These are phyloP conservation scores for Lactifluus piperatus DNA, from an alignment of 768 basidiomycete genomes.

Conservation along the genomic window DNA sequence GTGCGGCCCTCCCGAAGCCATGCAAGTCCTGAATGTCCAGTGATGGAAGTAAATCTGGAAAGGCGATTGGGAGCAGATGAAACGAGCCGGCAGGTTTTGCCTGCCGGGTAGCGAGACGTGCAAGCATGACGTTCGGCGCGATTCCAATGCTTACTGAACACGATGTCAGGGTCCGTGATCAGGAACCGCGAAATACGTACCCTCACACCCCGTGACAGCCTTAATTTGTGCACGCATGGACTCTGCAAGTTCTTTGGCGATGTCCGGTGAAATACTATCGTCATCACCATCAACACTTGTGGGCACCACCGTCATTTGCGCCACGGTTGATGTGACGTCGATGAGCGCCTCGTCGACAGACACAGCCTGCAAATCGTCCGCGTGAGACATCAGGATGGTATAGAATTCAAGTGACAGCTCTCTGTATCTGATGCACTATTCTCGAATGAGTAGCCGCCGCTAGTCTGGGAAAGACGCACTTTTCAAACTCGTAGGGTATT, in stretches of 20 bases:
- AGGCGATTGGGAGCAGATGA: constrained; percentile 53
- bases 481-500: constrained; percentile 91
- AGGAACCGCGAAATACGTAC: constrained; percentile 32
- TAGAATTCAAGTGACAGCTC: constrained; percentile 82
- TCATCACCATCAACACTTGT: constrained; percentile 24
- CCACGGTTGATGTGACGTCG: constrained; percentile 65
- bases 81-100: constrained; percentile 90
- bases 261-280: constrained; percentile 33
- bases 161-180: neutral
- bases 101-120: constrained; percentile 80
- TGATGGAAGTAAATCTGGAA: constrained; percentile 48
- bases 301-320: constrained; percentile 25
- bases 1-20: constrained; percentile 73
- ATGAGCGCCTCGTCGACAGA: constrained; percentile 95
- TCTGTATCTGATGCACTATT: constrained; percentile 58
- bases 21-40: constrained; percentile 76
- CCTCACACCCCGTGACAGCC: constrained; percentile 77
- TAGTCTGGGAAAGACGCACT: constrained; percentile 32
- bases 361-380: constrained; percentile 89
- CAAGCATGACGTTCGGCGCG: constrained; percentile 84
- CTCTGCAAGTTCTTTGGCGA: constrained; percentile 74
- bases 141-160: constrained; percentile 82
- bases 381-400: constrained; percentile 81
- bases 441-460: neutral
- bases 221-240: constrained; percentile 69